Base-by-base conservation (phyloP, 306 rosid genomes). In the Benincasa hispida region DNA sequence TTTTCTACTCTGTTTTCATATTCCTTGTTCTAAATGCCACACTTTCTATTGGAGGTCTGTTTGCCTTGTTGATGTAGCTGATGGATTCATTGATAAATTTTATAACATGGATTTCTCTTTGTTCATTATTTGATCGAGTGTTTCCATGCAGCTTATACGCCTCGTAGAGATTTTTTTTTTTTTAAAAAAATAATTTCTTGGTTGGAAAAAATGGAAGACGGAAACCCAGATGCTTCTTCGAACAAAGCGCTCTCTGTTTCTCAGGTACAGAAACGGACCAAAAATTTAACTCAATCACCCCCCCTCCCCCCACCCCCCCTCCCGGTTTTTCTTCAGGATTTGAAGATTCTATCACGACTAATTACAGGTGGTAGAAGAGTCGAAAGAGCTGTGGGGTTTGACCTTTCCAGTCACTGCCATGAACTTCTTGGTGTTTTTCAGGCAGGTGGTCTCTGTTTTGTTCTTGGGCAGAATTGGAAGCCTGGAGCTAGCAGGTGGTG, bases 401-500 rank as follows among this genome's bases (percentile, higher is more conserved):
- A 93, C 92, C 5, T 41, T 94, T 18, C 97, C 98, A 1, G 84
- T 89, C 57, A 94, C 97, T 34, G 87, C 87, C 5, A 89, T 89
- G 91, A 91, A 91, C 91, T 56, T 75, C 72, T 67, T 92, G 19
- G 97, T 87, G 3, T 94, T 91, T 34, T 79, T 91, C 10, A 77
- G 99, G 61, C 90, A 90, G 0, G 90, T 86, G 2, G 96, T 94
- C 7, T 92, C 99, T 0, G 95, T 94, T 11, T 59, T 92, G 8
- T 92, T 94, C 60, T 80, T 94, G 17, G 97, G 99, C 9, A 79
- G 91, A 5, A 92, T 91, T 0, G 99, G 99, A 0, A 87, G 94
- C 61, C 76, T 94, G 22, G 96, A 94, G 83, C 91, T 94, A n/a
- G 99, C 99, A 2, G 99, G 99, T 10, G 97, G 97, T 10, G 96